phyloP scores from a whole-genome alignment of 306 rosid species.

The Malus sieversii region DNA sequence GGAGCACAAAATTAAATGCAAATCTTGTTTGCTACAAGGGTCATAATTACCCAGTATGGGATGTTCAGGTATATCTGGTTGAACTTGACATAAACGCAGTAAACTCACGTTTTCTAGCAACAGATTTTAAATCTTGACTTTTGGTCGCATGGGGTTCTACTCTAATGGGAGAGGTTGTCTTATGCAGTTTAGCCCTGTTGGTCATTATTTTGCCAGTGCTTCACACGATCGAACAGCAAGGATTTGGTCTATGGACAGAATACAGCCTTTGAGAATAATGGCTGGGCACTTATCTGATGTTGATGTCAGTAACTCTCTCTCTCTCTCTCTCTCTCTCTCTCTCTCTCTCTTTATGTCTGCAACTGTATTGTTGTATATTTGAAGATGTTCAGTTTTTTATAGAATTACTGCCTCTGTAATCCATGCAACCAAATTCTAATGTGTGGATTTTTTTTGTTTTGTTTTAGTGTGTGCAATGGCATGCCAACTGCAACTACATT shows the following conservation, averaged over 20 bases:
- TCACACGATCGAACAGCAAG: constrained; percentile 98
- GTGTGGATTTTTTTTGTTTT: constrained; percentile 12
- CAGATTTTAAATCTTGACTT: neutral
- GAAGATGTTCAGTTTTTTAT: neutral
- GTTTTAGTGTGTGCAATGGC: constrained; percentile 92
- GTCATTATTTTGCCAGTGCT: constrained; percentile 93
- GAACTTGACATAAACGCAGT: neutral
- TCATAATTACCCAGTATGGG: constrained; percentile 99
- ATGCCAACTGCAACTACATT: constrained; percentile 95
- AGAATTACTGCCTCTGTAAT: neutral
- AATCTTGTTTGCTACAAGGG: constrained; percentile 99
- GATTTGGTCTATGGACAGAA: constrained; percentile 92
- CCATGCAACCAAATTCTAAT: constrained; percentile 2
- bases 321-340: neutral
- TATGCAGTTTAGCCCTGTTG: constrained; percentile 89
- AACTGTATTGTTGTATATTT: neutral
- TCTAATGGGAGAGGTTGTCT: constrained; percentile 8
- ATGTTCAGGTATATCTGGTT: constrained; percentile 69
- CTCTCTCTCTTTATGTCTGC: neutral
- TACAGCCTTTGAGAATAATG: constrained; percentile 89
- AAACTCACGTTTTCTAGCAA: neutral
- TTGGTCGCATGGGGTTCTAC: neutral
- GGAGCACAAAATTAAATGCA: constrained; percentile 83
- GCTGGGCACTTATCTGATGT: constrained; percentile 98
- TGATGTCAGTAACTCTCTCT: constrained; percentile 61